Evolutionary conservation across 805 yeast species (phyloP), one percentile per base, ranked within the genome.

Genomic region (Metschnikowia picachoensis): DNA sequence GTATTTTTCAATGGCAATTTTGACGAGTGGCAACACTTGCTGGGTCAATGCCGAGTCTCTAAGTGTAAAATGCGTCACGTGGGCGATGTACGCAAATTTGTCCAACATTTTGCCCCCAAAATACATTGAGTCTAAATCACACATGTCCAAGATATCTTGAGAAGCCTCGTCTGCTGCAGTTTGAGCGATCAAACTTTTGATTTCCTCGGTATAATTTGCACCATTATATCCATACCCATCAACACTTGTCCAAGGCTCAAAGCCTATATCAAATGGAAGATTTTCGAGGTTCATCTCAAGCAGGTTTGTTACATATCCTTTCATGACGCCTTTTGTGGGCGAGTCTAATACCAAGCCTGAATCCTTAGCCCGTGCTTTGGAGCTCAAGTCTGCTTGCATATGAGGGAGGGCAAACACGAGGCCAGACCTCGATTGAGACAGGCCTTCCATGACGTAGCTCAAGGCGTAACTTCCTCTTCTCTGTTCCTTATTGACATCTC

Each of bases 61-160:
- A 37, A 92, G 63, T 15, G 92, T 74, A 50, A 74, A 82, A 44
- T 85, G 82, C 33, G 84, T 80, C 10, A 83, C 87, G 51, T 85
- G 85, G 12, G 89, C 72, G 43, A 94, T 77, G 74, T 86, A 85
- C 0, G 98, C 97, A 66, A 87, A 94, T 67, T 91, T 94, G 55
- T 90, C 96, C 41, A 91, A 69, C 27, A 81, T 75, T 62, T 94
- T 92, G 11, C 98, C 99, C 2, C 95, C 78, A 16, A 87, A 82
- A 66, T 92, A 92, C 87, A 91, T 91, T 0, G 97, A 88, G 51
- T 88, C 88, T 10, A 83, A 69, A 57, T 85, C 69, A n/a, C 85
- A 76, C 63, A 75, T 77, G 14, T 73, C 76, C 4, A 67, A 66
- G 31, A 85, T 74, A 50, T 84, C 87, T 43, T 72, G 78, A 28